These are phyloP conservation scores for Sungouiozyma intestinalis DNA, from an alignment of 805 yeast genomes.

Conservation along the genomic window DNA sequence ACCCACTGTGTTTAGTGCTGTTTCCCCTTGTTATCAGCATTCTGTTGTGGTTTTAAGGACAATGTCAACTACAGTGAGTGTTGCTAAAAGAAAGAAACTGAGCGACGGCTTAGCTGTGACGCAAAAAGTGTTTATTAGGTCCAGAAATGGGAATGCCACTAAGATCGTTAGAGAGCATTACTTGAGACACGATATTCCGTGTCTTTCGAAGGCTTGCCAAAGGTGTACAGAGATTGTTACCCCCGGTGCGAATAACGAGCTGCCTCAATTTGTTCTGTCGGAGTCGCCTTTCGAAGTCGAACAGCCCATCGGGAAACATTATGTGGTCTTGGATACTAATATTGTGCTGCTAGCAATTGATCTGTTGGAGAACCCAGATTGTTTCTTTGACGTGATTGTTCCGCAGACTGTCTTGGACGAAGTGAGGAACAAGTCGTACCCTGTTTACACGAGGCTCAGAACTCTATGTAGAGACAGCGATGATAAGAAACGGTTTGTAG, in stretches of 20 bases:
- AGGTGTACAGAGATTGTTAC: constrained; percentile 43
- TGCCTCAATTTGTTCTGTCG: constrained; percentile 58
- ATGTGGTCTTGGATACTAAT: constrained; percentile 79
- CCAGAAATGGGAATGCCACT: constrained; percentile 81
- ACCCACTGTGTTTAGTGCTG: too few species aligned
- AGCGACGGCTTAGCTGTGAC: constrained; percentile 54
- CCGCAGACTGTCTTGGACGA: constrained; percentile 95
- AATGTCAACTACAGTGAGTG: constrained; percentile 8
- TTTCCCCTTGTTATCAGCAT: too few species aligned
- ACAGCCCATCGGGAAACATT: constrained; percentile 54
- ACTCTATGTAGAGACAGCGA: constrained; percentile 49
- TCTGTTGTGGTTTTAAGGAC: too few species aligned
- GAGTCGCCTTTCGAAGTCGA: constrained; percentile 43
- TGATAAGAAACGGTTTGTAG: constrained; percentile 67
- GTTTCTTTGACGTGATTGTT: constrained; percentile 82
- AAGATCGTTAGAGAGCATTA: constrained; percentile 90
- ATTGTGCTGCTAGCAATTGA: constrained; percentile 84
- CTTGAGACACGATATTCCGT: constrained; percentile 83
- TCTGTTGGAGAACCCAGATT: constrained; percentile 62
- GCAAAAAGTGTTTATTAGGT: constrained; percentile 83
- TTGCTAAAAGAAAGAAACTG: constrained; percentile 33
- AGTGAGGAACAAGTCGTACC: constrained; percentile 76
- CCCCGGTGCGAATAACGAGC: constrained; percentile 56
- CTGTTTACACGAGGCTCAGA: constrained; percentile 78
- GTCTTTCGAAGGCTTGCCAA: constrained; percentile 64